Evolutionary conservation across 2,329 filamentous ascomycete species (phyloP), one percentile per base, ranked within the genome.

Genomic region (Clonostachys rosea): DNA sequence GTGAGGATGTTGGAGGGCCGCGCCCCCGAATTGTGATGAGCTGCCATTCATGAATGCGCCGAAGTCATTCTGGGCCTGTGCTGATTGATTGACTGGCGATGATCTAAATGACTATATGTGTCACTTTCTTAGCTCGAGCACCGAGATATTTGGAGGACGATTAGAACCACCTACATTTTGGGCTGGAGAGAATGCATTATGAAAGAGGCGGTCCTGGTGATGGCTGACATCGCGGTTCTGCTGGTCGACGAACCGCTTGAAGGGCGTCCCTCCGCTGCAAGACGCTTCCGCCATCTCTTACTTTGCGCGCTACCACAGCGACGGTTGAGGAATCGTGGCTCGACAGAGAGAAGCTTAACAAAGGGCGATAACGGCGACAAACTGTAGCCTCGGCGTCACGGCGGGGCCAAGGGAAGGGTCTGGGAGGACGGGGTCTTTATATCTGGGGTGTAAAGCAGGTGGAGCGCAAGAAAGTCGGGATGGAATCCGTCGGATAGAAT

Each of bases 221-320:
- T 66, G 64, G 53, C 66, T 68, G 43, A 62, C 59, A 54, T 72
- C 68, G 41, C 64, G 63, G n/a, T 60, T 59, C 44, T 72, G 68
- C 37, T 72, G 68, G 9, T 72, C 67, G 17, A 68, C 55, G 40
- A 73, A 60, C 12, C 62, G 65, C 59, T 73, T 73, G 47, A 73
- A 71, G 35, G 70, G 68, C 43, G 66, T 67, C 3, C 62, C 60
- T 34, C 68, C 69, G 50, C 68, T 68, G 51, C 70, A 73, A 10
- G 68, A 68, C 47, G 62, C 61, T 45, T 71, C 68, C 36, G 67
- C 62, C 69, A 73, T 73, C 46, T 30, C 24, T 30, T 10, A 30
- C 24, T 30, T 4, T 24, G 43, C 16, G 18, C 34, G 40, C 24
- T 30, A 10, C 24, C 24, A 30, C 24, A 30, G 9, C 24, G 24